phyloP scores from a whole-genome alignment of 1,284 basidiomycete genomes.

The Pseudozyma tsukubaensis region DNA sequence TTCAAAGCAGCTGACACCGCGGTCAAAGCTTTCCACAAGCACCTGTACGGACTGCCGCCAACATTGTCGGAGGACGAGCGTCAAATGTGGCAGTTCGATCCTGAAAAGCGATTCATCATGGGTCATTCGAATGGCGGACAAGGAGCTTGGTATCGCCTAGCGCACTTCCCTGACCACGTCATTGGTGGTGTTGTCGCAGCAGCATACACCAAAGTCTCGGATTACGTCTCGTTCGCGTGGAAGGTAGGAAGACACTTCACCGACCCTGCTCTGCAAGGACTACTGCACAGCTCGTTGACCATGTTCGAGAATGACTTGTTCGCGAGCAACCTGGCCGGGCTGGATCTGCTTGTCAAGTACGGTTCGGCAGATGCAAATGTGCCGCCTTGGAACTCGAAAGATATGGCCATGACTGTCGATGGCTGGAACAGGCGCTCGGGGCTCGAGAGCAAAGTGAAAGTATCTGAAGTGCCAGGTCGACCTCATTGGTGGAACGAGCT shows the following conservation, averaged over 20 bases:
- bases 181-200: conserved; percentile 70
- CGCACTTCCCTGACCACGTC: conserved; percentile 81
- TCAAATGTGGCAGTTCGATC: conserved; percentile 33
- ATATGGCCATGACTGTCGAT: conserved; percentile 74
- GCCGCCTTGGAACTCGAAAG: conserved; percentile 81
- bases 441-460: conserved; percentile 67
- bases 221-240: conserved; percentile 81
- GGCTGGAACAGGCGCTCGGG: conserved; percentile 71
- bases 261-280: conserved; percentile 78
- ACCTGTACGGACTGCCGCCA: conserved; percentile 28
- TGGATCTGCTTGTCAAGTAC: conserved; percentile 80
- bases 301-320: conserved; percentile 88
- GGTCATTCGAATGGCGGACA: conserved; percentile 95
- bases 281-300: conserved; percentile 79
- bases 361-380: conserved; percentile 82
- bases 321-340: conserved; percentile 77
- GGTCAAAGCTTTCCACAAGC: conserved; percentile 72
- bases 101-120: conserved; percentile 74
- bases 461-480: conserved; percentile 74
- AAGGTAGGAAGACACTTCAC: conserved; percentile 76
- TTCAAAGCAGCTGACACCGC: conserved; percentile 75
- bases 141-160: conserved; percentile 83
- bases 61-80: conserved; percentile 17
- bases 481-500: conserved; percentile 79
- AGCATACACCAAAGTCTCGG: conserved; percentile 73